These are phyloP conservation scores for Hymenotorrendiella dingleyae DNA, from an alignment of 2,329 filamentous ascomycete genomes.

Conservation along the genomic window DNA sequence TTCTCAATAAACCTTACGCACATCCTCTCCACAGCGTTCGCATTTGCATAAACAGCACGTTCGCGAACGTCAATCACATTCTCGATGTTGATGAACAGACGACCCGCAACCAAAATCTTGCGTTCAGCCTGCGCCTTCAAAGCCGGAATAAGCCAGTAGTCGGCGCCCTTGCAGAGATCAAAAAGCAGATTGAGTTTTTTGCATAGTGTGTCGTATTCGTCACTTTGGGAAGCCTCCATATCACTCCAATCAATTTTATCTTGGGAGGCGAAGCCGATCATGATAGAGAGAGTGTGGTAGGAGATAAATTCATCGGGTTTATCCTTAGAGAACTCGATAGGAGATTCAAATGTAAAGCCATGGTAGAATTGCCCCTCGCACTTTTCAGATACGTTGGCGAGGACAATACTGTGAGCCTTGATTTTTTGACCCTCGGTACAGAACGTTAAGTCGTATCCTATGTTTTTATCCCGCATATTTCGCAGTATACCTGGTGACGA, in stretches of 20 bases:
- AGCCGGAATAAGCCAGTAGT: constrained; percentile 18
- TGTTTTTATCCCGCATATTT: constrained; percentile 9
- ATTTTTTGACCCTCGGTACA: constrained; percentile 12
- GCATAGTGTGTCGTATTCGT: constrained; percentile 8
- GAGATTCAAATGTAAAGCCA: constrained; percentile 9
- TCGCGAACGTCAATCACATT: constrained; percentile 14
- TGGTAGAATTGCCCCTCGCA: constrained; percentile 13
- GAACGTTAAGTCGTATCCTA: constrained; percentile 19
- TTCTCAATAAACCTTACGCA: constrained; percentile 13
- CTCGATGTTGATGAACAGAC: constrained; percentile 16
- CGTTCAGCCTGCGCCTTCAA: constrained; percentile 18
- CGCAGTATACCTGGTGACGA: no score
- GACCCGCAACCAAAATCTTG: constrained; percentile 15
- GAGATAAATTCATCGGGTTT: constrained; percentile 14
- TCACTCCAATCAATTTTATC: constrained; percentile 19
- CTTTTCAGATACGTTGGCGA: constrained; percentile 16
- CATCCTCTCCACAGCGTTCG: constrained; percentile 9
- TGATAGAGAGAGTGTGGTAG: constrained; percentile 18
- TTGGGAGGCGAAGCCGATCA: constrained; percentile 23
- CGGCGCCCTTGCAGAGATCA: constrained; percentile 20
- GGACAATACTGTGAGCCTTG: constrained; percentile 16
- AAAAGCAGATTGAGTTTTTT: constrained; percentile 21
- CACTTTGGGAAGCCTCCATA: constrained; percentile 16
- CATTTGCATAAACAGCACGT: constrained; percentile 8
- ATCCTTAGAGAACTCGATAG: constrained; percentile 14